Base-by-base conservation (phyloP, 2,329 filamentous ascomycete species). In the Aspergillus sp. region DNA sequence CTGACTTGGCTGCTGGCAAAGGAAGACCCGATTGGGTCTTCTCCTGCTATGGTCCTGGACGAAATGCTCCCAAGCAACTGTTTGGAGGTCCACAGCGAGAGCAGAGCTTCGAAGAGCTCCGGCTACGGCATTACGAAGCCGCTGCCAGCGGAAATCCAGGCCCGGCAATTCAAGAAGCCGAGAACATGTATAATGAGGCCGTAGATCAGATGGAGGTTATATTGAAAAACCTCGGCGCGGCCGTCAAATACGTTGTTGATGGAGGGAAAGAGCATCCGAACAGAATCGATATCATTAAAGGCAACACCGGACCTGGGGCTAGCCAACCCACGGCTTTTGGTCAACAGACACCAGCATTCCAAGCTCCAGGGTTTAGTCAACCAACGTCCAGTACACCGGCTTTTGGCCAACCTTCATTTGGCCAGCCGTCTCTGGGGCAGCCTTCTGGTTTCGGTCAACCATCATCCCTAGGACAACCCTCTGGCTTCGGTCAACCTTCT, bases 71-170 rank as follows among this genome's bases (percentile, higher is more conserved):
- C 0, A 85, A 86, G 17, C 91, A 96, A 74, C 81, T 97, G 1
- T 93, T 96, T 67, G 91, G 91, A 52, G 92, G 91, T 1, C 82
- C 81, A 45, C 81, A 85, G 6, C 84, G 92, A 17, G 93, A 98
- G 73, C 89, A 92, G 72, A 96, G 91, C 68, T 89, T 90, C 41
- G 93, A 98, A 73, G 93, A 98, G 75, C 84, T 96, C 71, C 84
- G 92, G 50, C 71, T 93, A 27, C 77, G 80, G 21, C 88, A 91
- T 69, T 93, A 93, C 68, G 79, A 86, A 52, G 84, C 84, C 2
- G 78, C 81, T 41, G 82, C 84, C 8, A 69, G 82, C 7, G 89
- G 90, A 1, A 89, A 87, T 56, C 74, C 80, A 51, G 73, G 82
- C 55, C 73, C 77, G 62, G 83, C 82, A 27, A 76, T 86, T 19